A percentile compares a stretch with the other conserved stretches of the same genome.
These are phyloP conservation scores for Geranomyces michiganensis DNA, from an alignment of 192 early-diverging fungal species.

Conservation along the genomic window DNA sequence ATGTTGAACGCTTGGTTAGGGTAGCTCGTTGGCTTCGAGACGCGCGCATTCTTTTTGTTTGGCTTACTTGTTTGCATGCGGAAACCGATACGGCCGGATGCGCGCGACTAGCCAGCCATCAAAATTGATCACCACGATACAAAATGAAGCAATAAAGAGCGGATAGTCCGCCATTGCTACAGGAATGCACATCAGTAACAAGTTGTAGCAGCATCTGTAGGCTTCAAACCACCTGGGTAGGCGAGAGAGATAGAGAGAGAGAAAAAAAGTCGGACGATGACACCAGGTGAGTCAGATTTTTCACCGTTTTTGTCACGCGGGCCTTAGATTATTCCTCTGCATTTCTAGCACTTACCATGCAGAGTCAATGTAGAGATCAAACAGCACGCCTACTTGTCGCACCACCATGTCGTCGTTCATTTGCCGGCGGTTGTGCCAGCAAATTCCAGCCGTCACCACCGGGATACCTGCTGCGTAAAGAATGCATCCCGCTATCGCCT, in stretches of 20 bases:
- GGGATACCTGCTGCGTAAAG: conserved; percentile 35
- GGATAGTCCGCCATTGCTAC: conserved; percentile 31
- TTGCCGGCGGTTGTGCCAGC: conserved; percentile 5
- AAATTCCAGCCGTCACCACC: not conserved
- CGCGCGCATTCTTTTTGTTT: not conserved
- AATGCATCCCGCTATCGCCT: conserved; percentile 30
- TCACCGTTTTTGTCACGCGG: no score
- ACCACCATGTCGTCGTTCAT: conserved; percentile 20
- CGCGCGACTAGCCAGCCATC: conserved; percentile 21
- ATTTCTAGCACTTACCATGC: no score
- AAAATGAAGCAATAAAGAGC: conserved; percentile 13
- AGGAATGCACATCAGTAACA: conserved; percentile 25
- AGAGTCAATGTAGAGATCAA: conserved; percentile 24
- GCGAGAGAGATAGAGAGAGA: not conserved
- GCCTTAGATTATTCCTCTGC: no score
- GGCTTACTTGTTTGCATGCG: conserved; percentile 25
- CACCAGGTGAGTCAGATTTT: no score
- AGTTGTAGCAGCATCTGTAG: conserved; percentile 13
- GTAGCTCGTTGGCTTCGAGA: no score
- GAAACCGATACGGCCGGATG: conserved; percentile 29
- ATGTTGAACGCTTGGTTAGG: no score
- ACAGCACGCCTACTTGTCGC: conserved; percentile 23
- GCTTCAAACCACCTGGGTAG: conserved; percentile 27
- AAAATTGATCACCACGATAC: conserved; percentile 13
- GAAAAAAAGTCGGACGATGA: no score